Conservation (phyloP, 345 rosid species). For the Hypericum androsaemum region DNA sequence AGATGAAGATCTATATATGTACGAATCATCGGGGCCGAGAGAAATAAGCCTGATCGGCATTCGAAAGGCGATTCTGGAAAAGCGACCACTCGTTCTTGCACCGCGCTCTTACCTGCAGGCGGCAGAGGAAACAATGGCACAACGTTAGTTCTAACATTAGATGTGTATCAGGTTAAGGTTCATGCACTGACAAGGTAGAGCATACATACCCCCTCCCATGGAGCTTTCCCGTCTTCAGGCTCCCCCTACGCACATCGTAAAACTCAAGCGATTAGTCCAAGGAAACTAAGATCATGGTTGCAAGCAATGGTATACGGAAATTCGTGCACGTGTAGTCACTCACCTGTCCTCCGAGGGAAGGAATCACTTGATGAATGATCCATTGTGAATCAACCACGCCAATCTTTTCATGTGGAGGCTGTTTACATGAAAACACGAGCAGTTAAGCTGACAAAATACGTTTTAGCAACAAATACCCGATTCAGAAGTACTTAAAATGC, state of each 20-base stretch:
- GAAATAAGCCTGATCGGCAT: constrained; percentile 1
- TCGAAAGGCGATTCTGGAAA: constrained; percentile 53
- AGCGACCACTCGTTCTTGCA: constrained; percentile 76
- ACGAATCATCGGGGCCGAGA: no score
- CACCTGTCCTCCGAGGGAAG: constrained; percentile 87
- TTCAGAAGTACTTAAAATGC: background rate
- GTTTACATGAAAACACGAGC: constrained; percentile 12
- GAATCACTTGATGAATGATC: constrained; percentile 88
- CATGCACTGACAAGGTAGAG: background rate
- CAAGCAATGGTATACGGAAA: background rate
- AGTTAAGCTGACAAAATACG: background rate
- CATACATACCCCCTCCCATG: constrained; percentile 76
- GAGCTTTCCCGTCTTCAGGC: constrained; percentile 55
- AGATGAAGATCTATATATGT: no score
- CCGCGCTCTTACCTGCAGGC: constrained; percentile 63
- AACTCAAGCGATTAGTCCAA: no score
- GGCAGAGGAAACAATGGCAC: background rate
- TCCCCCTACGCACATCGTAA: constrained; percentile 33
- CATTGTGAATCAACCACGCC: constrained; percentile 98
- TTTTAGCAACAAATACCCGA: background rate
- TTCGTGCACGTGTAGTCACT: background rate
- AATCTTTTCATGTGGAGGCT: constrained; percentile 95
- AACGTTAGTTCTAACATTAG: background rate
- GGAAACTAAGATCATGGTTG: no score
- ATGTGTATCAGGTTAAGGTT: background rate